Evolutionary conservation across 1,284 basidiomycete species (phyloP).

Genomic region (Irpex sp.): DNA sequence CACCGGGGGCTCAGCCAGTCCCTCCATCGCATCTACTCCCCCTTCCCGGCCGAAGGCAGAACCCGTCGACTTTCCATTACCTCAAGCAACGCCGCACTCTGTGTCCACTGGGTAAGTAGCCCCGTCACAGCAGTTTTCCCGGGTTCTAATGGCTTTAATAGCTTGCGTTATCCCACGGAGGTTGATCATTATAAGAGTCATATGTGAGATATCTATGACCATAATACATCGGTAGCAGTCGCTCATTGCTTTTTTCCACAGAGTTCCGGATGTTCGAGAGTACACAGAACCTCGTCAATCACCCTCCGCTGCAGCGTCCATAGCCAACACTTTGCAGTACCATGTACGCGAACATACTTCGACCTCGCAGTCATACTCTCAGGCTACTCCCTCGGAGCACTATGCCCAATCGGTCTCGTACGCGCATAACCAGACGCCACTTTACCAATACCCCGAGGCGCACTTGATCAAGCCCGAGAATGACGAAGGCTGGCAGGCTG

Average conservation of each 20-base stretch:
- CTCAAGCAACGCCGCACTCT: constrained; percentile 50
- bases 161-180: too few species aligned
- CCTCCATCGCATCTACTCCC: constrained; percentile 56
- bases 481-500: constrained; percentile 21
- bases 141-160: too few species aligned
- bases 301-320: background rate
- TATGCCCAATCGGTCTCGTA: background rate
- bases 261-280: too few species aligned
- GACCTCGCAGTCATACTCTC: background rate
- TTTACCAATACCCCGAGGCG: constrained; percentile 19
- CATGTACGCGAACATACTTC: background rate
- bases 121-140: background rate
- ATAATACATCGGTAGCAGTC: too few species aligned
- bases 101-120: constrained; percentile 38
- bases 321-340: background rate
- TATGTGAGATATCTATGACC: too few species aligned
- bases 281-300: too few species aligned
- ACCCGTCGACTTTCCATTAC: constrained; percentile 46
- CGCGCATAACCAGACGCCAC: constrained; percentile 8
- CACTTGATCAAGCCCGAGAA: constrained; percentile 15
- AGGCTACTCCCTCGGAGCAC: background rate
- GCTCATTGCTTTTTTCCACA: too few species aligned
- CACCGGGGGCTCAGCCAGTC: constrained; percentile 58
- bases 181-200: background rate
- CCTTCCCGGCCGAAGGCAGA: constrained; percentile 55